Evolutionary conservation across 495 filamentous ascomycete species (phyloP), one percentile per base, ranked within the genome.

Genomic region (Talaromyces adpressus): DNA sequence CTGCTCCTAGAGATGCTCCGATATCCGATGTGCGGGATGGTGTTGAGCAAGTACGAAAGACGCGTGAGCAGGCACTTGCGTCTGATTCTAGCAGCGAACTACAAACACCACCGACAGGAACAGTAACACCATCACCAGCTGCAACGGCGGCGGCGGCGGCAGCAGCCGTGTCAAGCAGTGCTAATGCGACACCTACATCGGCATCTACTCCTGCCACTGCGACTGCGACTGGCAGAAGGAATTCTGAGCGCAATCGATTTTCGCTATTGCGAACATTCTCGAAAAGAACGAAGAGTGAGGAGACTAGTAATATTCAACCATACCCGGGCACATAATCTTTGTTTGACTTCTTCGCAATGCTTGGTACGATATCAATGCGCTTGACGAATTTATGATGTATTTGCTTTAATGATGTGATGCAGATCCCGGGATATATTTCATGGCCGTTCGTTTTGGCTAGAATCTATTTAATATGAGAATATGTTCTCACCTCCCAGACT

Each of bases 1-100:
- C 76, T 1, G 81, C 80, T 4, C 75, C 79, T 3, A 72, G 70
- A 27, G 80, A 79, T 14, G 80, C 80, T 6, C 72, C 78, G 6
- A 59, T 72, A 1, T 72, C 73, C 1, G 77, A 80, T 47, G 67
- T 81, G 14, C 76, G 77, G 1, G 69, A 73, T 14, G 79, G 79
- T 0, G 74, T 81, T 39, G 54, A 52, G 20, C 72, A 67, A 65
- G 78, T 70, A 2, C 72, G 79, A 41, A 65, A 73, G 53, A 71
- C 75, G 9, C 71, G 74, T 7, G 69, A 72, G 34, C 63, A 70
- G 18, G 64, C 68, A 22, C 20, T 27, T 25, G 20, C 52, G 2
- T 12, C 52, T 8, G 62, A 18, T 6, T 36, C 51, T 27, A 67
- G 64, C 7, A 54, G 65, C 20, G 60, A 66, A 4, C 62, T 65